Evolutionary conservation across 768 basidiomycete species (phyloP).

Genomic region (Amanita muscaria): DNA sequence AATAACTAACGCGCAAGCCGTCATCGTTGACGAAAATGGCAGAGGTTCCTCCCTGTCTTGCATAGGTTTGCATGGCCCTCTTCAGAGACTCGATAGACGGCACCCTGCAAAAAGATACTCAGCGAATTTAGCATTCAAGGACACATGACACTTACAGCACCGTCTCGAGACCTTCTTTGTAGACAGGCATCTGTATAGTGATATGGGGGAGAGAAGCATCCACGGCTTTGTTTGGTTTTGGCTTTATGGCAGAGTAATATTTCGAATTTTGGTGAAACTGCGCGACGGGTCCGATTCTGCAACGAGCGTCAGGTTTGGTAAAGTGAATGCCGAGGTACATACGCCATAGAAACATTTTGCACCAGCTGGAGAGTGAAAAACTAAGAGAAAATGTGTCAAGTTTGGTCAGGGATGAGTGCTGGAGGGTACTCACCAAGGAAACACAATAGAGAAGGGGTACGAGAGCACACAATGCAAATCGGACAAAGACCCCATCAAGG

Average conservation of each 20-base stretch:
- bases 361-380: conserved; percentile 74
- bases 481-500: conserved; percentile 47
- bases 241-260: conserved; percentile 67
- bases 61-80: conserved; percentile 81
- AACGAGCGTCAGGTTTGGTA: conserved; percentile 14
- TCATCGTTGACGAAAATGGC: conserved; percentile 77
- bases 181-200: conserved; percentile 79
- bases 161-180: conserved; percentile 66
- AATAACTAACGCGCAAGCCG: conserved; percentile 39
- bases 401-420: conserved; percentile 13
- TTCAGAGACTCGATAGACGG: conserved; percentile 71
- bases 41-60: conserved; percentile 74
- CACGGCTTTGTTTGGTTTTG: conserved; percentile 34
- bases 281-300: conserved; percentile 67
- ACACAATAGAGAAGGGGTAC: conserved; percentile 68
- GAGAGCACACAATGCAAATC: conserved; percentile 57
- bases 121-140: background rate
- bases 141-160: conserved; percentile 44
- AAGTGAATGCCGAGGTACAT: conserved; percentile 13
- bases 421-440: conserved; percentile 41
- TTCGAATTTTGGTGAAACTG: conserved; percentile 71
- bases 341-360: conserved; percentile 61
- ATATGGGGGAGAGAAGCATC: conserved; percentile 64
- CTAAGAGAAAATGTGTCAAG: conserved; percentile 27
- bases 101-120: conserved; percentile 16